These are phyloP conservation scores for Exophiala viscosa DNA, from an alignment of 2,329 filamentous ascomycete species.

Conservation along the genomic window DNA sequence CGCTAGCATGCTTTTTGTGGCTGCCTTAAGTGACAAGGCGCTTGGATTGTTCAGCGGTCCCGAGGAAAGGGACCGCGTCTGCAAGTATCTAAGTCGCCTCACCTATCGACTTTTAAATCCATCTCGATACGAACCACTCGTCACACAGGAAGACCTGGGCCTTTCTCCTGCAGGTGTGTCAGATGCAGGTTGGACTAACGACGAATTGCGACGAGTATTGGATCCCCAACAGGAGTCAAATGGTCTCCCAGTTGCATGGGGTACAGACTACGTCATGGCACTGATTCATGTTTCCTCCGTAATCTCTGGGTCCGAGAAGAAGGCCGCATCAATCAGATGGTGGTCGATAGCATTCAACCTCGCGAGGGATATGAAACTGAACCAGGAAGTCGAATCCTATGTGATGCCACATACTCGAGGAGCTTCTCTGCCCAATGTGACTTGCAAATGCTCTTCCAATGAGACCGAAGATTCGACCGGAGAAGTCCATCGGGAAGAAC, in stretches of 20 bases:
- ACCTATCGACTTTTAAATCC: conserved; percentile 32
- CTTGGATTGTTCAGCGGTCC: conserved; percentile 42
- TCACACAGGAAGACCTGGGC: conserved; percentile 29
- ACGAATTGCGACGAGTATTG: conserved; percentile 18
- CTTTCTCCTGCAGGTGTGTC: conserved; percentile 18
- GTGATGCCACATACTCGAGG: conserved; percentile 8
- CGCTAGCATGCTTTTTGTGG: conserved; percentile 48
- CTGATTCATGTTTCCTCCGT: conserved; percentile 25
- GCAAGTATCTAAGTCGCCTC: conserved; percentile 33
- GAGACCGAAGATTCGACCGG: conserved; percentile 38
- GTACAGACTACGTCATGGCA: conserved; percentile 24
- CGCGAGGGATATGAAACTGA: conserved; percentile 24
- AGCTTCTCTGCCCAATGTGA: conserved; percentile 33
- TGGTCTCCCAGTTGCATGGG: conserved; percentile 19
- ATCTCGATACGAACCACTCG: conserved; percentile 20
- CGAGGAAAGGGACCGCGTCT: conserved; percentile 36
- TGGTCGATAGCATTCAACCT: conserved; percentile 18
- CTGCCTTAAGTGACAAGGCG: conserved; percentile 47
- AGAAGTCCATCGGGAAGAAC: conserved; percentile 47
- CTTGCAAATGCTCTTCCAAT: conserved; percentile 43
- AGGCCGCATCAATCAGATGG: conserved; percentile 26
- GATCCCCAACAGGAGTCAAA: conserved; percentile 12
- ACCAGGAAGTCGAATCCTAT: conserved; percentile 20
- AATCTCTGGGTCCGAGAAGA: conserved; percentile 25
- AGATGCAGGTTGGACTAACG: conserved; percentile 19